Evolutionary conservation across 495 filamentous ascomycete genomes (phyloP), one percentile per base, ranked within the genome.

Genomic region (Aspergillus funiculosus): DNA sequence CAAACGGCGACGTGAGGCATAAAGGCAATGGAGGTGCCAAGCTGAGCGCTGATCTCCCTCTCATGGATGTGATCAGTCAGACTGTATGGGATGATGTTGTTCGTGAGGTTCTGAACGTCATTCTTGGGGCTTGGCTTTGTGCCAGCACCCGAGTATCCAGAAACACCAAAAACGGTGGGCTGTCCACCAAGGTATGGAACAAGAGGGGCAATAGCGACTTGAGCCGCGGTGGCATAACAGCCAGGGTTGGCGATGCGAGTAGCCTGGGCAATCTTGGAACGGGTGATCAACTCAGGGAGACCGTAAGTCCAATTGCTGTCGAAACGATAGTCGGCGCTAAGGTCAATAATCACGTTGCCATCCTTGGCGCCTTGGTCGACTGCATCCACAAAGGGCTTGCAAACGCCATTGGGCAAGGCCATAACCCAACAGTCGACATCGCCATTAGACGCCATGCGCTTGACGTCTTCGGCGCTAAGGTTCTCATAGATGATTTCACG

Each of bases 381-480:
- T 20, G 92, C 91, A 51, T 97, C 89, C 10, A 97, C 87, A 57
- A 86, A 98, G 2, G 92, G 92, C 70, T 91, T 88, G 76, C 89
- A 95, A 45, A 98, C 89, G 38, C 92, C 92, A 57, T 98, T 98
- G 9, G 92, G 92, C 20, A 98, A 77, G 27, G 92, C 92, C 89
- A 97, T 94, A 25, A 98, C 87, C 89, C 89, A 97, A 70, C 89
- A 94, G 72, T 98, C 92, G 42, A 98, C 87, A 41, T 92, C 84
- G n/a, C 85, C 85, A 31, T 84, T 83, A 59, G 86, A 81, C 52
- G 90, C 87, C 88, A 96, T 94, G 42, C 82, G 80, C 40, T 86
- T 81, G 17, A 96, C 85, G 59, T 96, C 91, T 41, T 98, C 92
- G 29, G 87, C 77, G 51, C 79, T 81, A 25, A 97, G 75, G 63